These are phyloP conservation scores for Starmera pachycereana DNA, from an alignment of 805 yeast genomes.

Conservation along the genomic window DNA sequence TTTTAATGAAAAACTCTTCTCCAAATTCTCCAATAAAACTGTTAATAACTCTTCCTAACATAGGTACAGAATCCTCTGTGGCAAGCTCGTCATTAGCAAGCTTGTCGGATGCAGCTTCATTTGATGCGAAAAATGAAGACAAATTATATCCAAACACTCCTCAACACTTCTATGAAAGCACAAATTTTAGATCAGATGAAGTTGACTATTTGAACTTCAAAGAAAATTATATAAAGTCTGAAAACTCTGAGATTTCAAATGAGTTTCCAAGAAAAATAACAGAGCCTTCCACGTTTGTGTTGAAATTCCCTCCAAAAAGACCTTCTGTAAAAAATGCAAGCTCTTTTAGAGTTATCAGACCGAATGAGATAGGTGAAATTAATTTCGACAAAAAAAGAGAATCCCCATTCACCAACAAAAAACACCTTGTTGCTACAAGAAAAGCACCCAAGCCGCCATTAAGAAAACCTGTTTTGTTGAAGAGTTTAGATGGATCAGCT, in stretches of 20 bases:
- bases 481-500: constrained; percentile 1
- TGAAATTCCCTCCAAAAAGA: constrained; percentile 3
- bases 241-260: background rate
- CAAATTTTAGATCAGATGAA: constrained; percentile 24
- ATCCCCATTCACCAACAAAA: constrained; percentile 52
- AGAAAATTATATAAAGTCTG: constrained; percentile 1
- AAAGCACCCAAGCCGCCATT: constrained; percentile 64
- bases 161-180: constrained; percentile 43
- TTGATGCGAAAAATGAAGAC: constrained; percentile 34
- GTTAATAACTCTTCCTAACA: constrained; percentile 3
- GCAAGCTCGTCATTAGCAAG: constrained; percentile 29
- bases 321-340: constrained; percentile 16
- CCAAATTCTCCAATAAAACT: constrained; percentile 25
- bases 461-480: constrained; percentile 3
- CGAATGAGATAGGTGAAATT: constrained; percentile 56
- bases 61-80: constrained; percentile 17
- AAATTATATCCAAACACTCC: constrained; percentile 56
- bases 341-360: constrained; percentile 58
- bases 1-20: constrained; percentile 25
- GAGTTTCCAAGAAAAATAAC: background rate
- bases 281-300: constrained; percentile 2
- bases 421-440: constrained; percentile 56
- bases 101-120: constrained; percentile 44
- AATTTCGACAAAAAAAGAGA: constrained; percentile 73
- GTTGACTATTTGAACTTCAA: constrained; percentile 51